Evolutionary conservation across 345 rosid genomes (phyloP).

Genomic region (Arabis alpina): DNA sequence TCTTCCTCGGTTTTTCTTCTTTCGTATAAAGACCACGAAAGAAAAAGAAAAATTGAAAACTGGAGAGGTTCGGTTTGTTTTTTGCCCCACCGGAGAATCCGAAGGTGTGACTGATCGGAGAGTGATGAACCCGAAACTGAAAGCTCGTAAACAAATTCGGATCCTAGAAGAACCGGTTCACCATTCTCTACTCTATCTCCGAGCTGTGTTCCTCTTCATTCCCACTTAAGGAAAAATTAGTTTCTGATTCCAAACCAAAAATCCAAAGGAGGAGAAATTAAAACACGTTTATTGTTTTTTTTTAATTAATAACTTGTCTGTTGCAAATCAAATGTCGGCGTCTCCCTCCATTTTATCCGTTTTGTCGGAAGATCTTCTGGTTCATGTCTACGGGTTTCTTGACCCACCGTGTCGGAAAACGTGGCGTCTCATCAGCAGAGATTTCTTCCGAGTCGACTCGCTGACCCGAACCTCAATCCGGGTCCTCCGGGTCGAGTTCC

Average conservation of each 20-base stretch:
- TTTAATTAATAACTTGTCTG: not conserved
- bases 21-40: not conserved
- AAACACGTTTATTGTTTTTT: not conserved
- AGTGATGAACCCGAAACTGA: slow-evolving; percentile 55
- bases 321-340: slow-evolving; percentile 44
- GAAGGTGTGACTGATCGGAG: slow-evolving; percentile 33
- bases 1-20: slow-evolving; percentile 10
- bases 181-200: slow-evolving; percentile 68
- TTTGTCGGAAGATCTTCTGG: slow-evolving; percentile 79
- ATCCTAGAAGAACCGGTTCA: slow-evolving; percentile 51
- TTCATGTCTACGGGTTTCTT: slow-evolving; percentile 55
- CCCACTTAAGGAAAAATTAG: slow-evolving; percentile 54
- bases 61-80: slow-evolving; percentile 13
- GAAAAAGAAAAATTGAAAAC: not conserved
- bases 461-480: slow-evolving; percentile 58
- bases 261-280: not conserved
- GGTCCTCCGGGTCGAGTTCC: slow-evolving; percentile 70
- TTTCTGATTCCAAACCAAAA: not conserved
- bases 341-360: slow-evolving; percentile 45
- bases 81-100: slow-evolving; percentile 26
- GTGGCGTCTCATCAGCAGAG: slow-evolving; percentile 78
- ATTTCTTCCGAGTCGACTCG: slow-evolving; percentile 71
- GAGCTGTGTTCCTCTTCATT: slow-evolving; percentile 79
- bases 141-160: slow-evolving; percentile 35
- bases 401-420: slow-evolving; percentile 56